Evolutionary conservation across 2,329 filamentous ascomycete genomes (phyloP), one percentile per base, ranked within the genome.

Genomic region (Curvularia sp.): DNA sequence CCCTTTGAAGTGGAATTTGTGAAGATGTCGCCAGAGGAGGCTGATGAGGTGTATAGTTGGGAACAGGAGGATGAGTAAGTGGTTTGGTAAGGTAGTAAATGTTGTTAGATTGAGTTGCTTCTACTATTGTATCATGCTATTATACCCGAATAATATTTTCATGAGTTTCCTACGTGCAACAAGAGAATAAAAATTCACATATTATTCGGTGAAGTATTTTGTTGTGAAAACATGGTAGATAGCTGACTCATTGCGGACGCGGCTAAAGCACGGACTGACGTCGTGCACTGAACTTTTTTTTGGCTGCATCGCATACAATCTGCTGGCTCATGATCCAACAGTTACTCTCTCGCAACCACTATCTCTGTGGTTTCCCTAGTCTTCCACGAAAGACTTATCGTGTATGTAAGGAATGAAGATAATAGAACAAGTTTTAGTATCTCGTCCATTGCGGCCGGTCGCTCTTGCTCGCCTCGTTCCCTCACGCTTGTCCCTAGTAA

Each of bases 371-470:
- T 57, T 50, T 55, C 30, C 35, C 57, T 41, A 50, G 44, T 57
- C 47, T 61, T 50, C 44, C 58, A 58, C 57, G 64, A 30, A 52
- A 42, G 48, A 18, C 22, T 39, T 42, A 10, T 20, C 58, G 60
- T 66, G 67, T 70, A 69, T 68, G 65, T 68, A 68, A 68, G 59
- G 55, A 59, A 53, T 50, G 60, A 58, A 62, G 61, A 62, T 46
- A 71, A 70, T 71, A 67, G 66, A 70, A 63, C 48, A 57, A 55
- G 58, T 69, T 65, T 61, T 62, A 63, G 62, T 20, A 53, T 62
- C 60, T 70, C 64, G 68, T 57, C 44, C 57, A 53, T 50, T 57
- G 42, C 58, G 63, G 58, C 52, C 63, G 48, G 58, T 66, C 60
- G 66, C 61, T 62, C 57, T 56, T 60, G 64, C 62, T 58, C 44